phyloP scores from a whole-genome alignment of 257 asterid species.

The Rhazya stricta region DNA sequence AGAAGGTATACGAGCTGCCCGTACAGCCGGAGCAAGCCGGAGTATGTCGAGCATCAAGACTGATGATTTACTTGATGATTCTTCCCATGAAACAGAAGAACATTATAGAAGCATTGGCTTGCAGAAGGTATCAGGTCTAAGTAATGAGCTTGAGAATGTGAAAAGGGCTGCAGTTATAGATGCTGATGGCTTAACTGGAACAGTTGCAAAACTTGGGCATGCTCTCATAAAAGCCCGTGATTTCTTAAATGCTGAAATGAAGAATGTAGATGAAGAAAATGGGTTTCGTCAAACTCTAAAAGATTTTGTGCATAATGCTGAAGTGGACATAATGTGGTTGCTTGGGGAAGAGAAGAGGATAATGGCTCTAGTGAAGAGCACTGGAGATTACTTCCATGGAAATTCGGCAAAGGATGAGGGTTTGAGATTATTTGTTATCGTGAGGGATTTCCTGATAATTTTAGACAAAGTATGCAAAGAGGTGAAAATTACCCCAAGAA shows the following conservation, averaged over 20 bases:
- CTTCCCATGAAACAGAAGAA: constrained; percentile 45
- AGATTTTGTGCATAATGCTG: constrained; percentile 63
- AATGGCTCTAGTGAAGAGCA: constrained; percentile 71
- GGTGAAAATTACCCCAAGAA: constrained; percentile 44
- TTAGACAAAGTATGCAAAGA: constrained; percentile 76
- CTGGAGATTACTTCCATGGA: constrained; percentile 86
- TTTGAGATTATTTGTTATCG: constrained; percentile 61
- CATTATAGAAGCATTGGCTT: constrained; percentile 55
- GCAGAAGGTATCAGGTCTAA: constrained; percentile 59
- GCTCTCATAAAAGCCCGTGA: constrained; percentile 47
- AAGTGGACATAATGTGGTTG: constrained; percentile 53
- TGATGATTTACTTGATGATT: constrained; percentile 38
- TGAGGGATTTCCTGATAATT: constrained; percentile 67
- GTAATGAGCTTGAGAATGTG: constrained; percentile 69
- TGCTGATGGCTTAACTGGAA: constrained; percentile 52
- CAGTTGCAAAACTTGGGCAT: constrained; percentile 50
- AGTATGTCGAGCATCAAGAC: constrained; percentile 45
- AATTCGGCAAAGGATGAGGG: constrained; percentile 85
- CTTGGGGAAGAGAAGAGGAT: constrained; percentile 82
- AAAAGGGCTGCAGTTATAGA: constrained; percentile 67
- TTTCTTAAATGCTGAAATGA: constrained; percentile 58
- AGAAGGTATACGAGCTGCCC: constrained; percentile 80
- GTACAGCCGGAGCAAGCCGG: constrained; percentile 38
- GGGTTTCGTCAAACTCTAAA: constrained; percentile 56
- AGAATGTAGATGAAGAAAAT: constrained; percentile 37